phyloP scores from a whole-genome alignment of 139 green algal genomes.

The Eudorina sp. region DNA sequence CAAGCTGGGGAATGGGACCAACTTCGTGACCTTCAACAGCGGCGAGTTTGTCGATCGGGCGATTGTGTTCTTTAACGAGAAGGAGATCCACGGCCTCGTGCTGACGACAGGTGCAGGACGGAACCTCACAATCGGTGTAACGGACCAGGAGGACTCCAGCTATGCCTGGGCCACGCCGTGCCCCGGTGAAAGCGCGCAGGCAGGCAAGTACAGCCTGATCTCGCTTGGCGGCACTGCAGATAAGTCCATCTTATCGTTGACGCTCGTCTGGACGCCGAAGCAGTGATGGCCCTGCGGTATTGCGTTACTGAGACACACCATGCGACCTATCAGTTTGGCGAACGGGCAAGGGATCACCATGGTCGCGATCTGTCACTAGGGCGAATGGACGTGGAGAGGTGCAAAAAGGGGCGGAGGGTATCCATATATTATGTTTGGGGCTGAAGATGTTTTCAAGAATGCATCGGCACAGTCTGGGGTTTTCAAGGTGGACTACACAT shows the following conservation, averaged over 20 bases:
- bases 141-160: background rate
- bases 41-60: background rate
- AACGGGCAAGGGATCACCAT: too few relatives aligned
- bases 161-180: constrained; percentile 2
- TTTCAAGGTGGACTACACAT: too few relatives aligned
- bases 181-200: background rate
- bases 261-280: constrained; percentile 10
- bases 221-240: background rate
- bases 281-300: too few relatives aligned
- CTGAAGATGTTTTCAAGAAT: too few relatives aligned
- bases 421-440: too few relatives aligned
- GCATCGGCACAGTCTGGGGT: too few relatives aligned
- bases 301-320: too few relatives aligned
- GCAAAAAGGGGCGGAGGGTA: too few relatives aligned
- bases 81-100: background rate
- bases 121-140: background rate
- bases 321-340: too few relatives aligned
- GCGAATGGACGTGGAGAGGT: too few relatives aligned
- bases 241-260: background rate
- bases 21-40: background rate
- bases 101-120: background rate
- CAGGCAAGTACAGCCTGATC: background rate
- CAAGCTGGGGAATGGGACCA: background rate
- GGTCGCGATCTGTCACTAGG: too few relatives aligned
- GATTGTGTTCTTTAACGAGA: background rate